Evolutionary conservation across 176 grass and related monocot species (phyloP).

Genomic region (Oryza brachyantha): DNA sequence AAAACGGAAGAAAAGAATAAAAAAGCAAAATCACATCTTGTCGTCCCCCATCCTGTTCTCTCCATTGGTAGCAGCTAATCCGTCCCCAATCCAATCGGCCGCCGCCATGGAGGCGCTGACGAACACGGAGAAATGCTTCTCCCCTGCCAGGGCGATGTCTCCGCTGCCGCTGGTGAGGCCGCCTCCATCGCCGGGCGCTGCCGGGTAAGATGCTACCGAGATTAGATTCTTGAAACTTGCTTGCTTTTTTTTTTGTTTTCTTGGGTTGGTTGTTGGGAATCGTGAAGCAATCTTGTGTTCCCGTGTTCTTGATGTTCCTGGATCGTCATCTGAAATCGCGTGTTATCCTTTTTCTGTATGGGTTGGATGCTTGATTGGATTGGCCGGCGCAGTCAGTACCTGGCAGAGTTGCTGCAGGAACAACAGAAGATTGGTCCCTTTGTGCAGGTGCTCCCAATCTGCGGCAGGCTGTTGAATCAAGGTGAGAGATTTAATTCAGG

Average conservation of each 20-base stretch:
- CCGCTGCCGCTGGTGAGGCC: slow-evolving; percentile 66
- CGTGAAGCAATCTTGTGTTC: slow-evolving; percentile 18
- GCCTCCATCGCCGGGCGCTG: slow-evolving; percentile 40
- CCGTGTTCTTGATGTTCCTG: slow-evolving; percentile 18
- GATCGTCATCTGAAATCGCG: slow-evolving; percentile 24
- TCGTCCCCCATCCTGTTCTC: slow-evolving; percentile 10
- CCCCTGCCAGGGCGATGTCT: slow-evolving; percentile 60
- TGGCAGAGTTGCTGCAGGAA: slow-evolving; percentile 76
- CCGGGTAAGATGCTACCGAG: slow-evolving; percentile 35
- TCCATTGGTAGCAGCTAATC: slow-evolving; percentile 1
- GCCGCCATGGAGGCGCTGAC: slow-evolving; percentile 43
- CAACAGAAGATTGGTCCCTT: slow-evolving; percentile 89
- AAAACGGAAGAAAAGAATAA: slow-evolving; percentile 3
- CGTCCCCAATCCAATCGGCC: slow-evolving; percentile 39
- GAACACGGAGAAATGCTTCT: slow-evolving; percentile 51
- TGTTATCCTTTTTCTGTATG: background rate
- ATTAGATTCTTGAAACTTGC: slow-evolving; percentile 31
- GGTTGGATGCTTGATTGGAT: slow-evolving; percentile 2
- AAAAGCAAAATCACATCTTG: slow-evolving; percentile 32
- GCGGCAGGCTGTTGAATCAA: slow-evolving; percentile 77
- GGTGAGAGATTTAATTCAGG: slow-evolving; percentile 39
- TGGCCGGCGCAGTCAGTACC: slow-evolving; percentile 56
- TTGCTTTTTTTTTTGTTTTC: slow-evolving; percentile 26
- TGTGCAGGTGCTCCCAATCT: slow-evolving; percentile 88
- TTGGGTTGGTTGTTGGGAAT: slow-evolving; percentile 29